Conservation (phyloP, 2,329 filamentous ascomycete genomes). For the Hypoxylon sp. region DNA sequence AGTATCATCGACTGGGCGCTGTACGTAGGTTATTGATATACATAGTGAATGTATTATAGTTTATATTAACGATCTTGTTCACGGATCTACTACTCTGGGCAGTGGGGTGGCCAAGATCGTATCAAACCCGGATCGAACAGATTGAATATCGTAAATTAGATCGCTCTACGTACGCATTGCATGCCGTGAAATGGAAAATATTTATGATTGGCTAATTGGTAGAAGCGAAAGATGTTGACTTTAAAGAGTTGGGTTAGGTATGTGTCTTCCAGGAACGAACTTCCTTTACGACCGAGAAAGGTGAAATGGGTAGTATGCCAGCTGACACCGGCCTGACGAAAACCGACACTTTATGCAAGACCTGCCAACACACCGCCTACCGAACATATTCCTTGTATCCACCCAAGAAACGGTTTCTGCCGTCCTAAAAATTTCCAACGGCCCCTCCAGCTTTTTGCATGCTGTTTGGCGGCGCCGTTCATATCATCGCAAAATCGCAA, state of each 20-base stretch:
- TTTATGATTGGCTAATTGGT: background rate
- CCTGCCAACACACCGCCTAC: constrained; percentile 28
- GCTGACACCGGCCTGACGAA: constrained; percentile 1
- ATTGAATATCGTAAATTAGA: background rate
- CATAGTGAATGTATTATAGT: background rate
- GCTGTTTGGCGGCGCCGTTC: constrained; percentile 14
- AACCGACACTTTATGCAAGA: background rate
- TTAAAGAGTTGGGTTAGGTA: no score
- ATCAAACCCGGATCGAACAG: background rate
- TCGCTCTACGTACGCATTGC: background rate
- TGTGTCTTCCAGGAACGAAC: background rate
- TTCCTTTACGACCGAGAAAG: background rate
- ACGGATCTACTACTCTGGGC: background rate
- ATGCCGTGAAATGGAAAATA: background rate
- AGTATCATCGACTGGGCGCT: background rate
- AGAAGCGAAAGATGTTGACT: background rate
- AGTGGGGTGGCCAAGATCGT: background rate
- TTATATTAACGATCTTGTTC: background rate
- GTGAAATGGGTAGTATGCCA: background rate
- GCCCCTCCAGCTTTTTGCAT: constrained; percentile 25
- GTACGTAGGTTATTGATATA: background rate
- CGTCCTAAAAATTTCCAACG: constrained; percentile 50
- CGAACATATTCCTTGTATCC: background rate
- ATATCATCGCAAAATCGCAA: constrained; percentile 12
- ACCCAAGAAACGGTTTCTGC: constrained; percentile 46